phyloP scores from a whole-genome alignment of 495 filamentous ascomycete species.

The Penicillium arizonense region DNA sequence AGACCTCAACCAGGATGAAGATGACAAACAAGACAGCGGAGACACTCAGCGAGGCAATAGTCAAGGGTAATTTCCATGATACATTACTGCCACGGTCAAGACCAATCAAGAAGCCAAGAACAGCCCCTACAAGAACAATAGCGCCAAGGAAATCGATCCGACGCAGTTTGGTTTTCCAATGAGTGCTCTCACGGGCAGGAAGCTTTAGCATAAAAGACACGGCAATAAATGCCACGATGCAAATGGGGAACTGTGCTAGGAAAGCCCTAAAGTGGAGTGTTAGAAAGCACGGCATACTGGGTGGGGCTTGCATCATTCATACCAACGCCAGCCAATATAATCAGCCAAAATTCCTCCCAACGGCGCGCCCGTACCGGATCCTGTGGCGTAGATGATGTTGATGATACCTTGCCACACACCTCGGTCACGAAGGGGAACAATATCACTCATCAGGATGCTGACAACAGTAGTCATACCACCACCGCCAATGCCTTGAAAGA shows the following conservation, averaged over 20 bases:
- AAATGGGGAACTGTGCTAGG: slow-evolving; percentile 67
- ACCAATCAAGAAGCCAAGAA: slow-evolving; percentile 69
- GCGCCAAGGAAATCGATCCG: slow-evolving; percentile 82
- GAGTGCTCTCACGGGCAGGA: slow-evolving; percentile 50
- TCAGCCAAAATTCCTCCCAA: slow-evolving; percentile 72
- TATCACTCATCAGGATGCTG: slow-evolving; percentile 73
- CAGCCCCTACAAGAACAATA: slow-evolving; percentile 64
- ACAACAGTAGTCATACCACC: slow-evolving; percentile 85
- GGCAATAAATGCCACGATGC: slow-evolving; percentile 61
- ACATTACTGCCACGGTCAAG: slow-evolving; percentile 78
- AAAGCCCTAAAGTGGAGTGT: slow-evolving; percentile 56
- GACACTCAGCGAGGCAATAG: slow-evolving; percentile 55
- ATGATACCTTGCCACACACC: slow-evolving; percentile 81
- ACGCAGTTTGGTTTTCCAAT: slow-evolving; percentile 65
- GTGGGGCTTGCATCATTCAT: slow-evolving; percentile 16
- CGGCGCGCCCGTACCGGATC: slow-evolving; percentile 69
- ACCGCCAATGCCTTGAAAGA: slow-evolving; percentile 73
- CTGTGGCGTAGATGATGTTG: slow-evolving; percentile 75
- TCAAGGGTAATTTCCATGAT: slow-evolving; percentile 60
- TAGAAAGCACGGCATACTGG: slow-evolving; percentile 3
- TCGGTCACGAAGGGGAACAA: slow-evolving; percentile 72
- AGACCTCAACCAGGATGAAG: slow-evolving; percentile 70
- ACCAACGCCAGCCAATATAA: slow-evolving; percentile 81
- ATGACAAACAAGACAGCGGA: slow-evolving; percentile 60
- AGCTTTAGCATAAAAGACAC: slow-evolving; percentile 64